Percentiles rank a stretch among this genome's conserved stretches.
Conservation (phyloP, 2,329 filamentous ascomycete species). For the Cercospora sojina region DNA sequence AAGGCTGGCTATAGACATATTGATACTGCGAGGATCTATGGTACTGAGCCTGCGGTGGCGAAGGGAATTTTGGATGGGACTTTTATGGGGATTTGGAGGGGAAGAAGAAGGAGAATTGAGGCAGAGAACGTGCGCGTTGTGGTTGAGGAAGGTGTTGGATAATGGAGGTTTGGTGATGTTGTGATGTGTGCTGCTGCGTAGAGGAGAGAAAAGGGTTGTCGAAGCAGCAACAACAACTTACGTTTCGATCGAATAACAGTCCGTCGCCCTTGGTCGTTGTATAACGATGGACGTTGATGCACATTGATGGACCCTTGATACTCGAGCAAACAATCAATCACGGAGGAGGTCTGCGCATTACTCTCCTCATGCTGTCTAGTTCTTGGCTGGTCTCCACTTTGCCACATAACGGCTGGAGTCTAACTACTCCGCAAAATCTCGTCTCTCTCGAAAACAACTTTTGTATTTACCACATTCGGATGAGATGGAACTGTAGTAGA, state of each 20-base stretch:
- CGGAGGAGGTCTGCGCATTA: neutral
- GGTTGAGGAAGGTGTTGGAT: neutral
- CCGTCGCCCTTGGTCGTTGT: neutral
- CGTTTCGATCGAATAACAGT: neutral
- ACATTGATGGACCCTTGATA: neutral
- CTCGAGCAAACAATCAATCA: neutral
- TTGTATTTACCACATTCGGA: neutral
- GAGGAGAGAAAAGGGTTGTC: neutral
- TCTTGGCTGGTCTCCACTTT: neutral
- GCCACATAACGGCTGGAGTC: neutral
- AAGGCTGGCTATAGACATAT: conserved; percentile 57
- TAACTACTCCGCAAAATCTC: neutral
- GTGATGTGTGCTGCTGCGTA: neutral
- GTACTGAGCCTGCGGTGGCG: conserved; percentile 66
- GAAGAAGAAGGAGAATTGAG: conserved; percentile 41
- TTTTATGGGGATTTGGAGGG: conserved; percentile 62
- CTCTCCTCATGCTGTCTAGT: neutral
- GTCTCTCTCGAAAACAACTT: neutral
- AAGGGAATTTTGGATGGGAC: conserved; percentile 58
- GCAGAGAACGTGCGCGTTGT: neutral
- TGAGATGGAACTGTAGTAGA: neutral
- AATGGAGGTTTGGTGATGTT: neutral
- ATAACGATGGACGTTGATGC: neutral
- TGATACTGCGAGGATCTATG: conserved; percentile 46
- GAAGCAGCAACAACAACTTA: neutral